Conservation (phyloP, 1,284 basidiomycete genomes). For the Quambalaria eucalypti region DNA sequence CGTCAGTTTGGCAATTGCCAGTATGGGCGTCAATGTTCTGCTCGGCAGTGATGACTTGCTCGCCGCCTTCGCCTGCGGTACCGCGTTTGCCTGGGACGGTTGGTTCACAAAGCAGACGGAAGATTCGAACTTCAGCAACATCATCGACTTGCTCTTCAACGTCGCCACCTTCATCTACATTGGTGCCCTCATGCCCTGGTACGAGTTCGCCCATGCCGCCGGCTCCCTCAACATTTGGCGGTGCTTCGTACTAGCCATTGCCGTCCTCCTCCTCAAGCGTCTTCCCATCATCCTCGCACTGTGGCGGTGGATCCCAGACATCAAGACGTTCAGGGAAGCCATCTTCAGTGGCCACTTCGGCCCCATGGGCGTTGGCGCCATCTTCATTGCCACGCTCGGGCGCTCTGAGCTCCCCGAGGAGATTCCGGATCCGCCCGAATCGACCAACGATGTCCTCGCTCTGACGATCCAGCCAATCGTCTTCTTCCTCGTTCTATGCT, state of each 20-base stretch:
- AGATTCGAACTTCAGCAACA: slow-evolving; percentile 72
- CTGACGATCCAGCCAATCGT: slow-evolving; percentile 44
- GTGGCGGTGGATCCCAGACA: slow-evolving; percentile 46
- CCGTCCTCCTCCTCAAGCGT: slow-evolving; percentile 39
- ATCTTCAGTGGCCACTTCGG: slow-evolving; percentile 45
- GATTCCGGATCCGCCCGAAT: slow-evolving; percentile 30
- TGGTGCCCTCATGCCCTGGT: slow-evolving; percentile 45
- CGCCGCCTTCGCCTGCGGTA: slow-evolving; percentile 84
- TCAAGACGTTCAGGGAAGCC: slow-evolving; percentile 46
- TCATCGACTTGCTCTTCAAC: slow-evolving; percentile 69
- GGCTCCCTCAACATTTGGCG: slow-evolving; percentile 34
- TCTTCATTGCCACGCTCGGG: slow-evolving; percentile 43
- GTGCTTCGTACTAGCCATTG: slow-evolving; percentile 37
- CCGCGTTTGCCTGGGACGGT: slow-evolving; percentile 90
- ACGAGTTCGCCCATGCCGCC: slow-evolving; percentile 27
- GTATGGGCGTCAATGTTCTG: slow-evolving; percentile 55
- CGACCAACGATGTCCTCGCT: slow-evolving; percentile 37
- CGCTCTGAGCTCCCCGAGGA: slow-evolving; percentile 36
- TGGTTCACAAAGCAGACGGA: slow-evolving; percentile 93
- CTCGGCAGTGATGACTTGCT: slow-evolving; percentile 44
- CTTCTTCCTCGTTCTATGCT: slow-evolving; percentile 45
- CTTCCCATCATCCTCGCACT: slow-evolving; percentile 41
- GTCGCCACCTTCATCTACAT: slow-evolving; percentile 46
- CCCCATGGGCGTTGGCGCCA: slow-evolving; percentile 45
- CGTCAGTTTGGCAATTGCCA: slow-evolving; percentile 70